Evolutionary conservation across 306 rosid genomes (phyloP).

Genomic region (Fragaria ananassa): DNA sequence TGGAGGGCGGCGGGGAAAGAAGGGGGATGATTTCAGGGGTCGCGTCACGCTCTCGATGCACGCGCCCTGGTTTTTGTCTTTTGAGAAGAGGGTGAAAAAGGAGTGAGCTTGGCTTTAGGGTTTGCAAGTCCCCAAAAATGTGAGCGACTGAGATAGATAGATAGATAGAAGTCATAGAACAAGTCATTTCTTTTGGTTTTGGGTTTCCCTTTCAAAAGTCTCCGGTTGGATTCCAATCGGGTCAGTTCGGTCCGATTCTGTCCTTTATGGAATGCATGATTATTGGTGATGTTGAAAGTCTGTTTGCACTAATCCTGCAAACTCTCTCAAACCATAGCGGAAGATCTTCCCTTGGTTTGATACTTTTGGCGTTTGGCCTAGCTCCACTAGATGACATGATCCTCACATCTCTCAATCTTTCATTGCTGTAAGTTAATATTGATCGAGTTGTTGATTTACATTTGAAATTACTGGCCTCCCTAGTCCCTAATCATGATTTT

Average conservation of each 20-base stretch:
- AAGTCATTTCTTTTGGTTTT: not conserved
- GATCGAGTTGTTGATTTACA: no score
- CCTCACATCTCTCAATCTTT: no score
- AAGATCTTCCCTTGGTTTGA: no score
- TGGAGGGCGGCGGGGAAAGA: conserved; percentile 36
- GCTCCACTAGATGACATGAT: no score
- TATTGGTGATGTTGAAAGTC: no score
- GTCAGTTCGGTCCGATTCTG: not conserved
- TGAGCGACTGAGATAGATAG: not conserved
- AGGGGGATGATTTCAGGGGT: conserved; percentile 30
- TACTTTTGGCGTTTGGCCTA: no score
- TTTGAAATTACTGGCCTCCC: no score
- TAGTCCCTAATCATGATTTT: no score
- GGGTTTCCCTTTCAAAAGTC: not conserved
- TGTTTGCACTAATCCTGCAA: no score
- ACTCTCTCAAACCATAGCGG: no score
- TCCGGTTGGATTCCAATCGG: not conserved
- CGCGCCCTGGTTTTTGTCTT: conserved; percentile 18
- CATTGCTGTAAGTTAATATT: no score
- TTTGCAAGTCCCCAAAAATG: not conserved
- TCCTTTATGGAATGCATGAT: not conserved
- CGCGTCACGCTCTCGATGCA: conserved; percentile 64
- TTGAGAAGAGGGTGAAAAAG: not conserved
- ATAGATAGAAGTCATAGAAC: not conserved
- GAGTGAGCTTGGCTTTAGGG: not conserved